Percentiles rank a stretch among this genome's conserved stretches.
Conservation (phyloP, 805 yeast species). For the Ogataea trehalophila region DNA sequence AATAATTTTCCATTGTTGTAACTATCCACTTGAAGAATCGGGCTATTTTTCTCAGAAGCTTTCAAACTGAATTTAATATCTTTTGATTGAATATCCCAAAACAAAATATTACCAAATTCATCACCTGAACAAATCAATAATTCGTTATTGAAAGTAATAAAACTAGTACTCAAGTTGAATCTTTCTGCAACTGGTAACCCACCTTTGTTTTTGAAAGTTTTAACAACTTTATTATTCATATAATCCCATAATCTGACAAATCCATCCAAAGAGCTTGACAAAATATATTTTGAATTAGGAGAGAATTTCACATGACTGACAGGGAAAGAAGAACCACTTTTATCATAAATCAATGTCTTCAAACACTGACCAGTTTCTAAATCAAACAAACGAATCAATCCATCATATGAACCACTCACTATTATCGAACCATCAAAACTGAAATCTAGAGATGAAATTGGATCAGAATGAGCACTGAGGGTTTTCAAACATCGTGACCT, state of each 20-base stretch:
- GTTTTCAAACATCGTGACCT: slow-evolving; percentile 70
- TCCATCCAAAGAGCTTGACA: slow-evolving; percentile 81
- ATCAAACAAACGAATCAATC: slow-evolving; percentile 84
- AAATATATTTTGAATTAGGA: slow-evolving; percentile 74
- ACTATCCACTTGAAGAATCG: slow-evolving; percentile 39
- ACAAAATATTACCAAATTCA: slow-evolving; percentile 45
- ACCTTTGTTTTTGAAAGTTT: slow-evolving; percentile 41
- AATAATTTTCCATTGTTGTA: slow-evolving; percentile 34
- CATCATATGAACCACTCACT: slow-evolving; percentile 86
- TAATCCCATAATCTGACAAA: slow-evolving; percentile 80
- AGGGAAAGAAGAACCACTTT: slow-evolving; percentile 70
- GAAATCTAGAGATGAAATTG: slow-evolving; percentile 71
- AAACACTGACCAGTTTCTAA: slow-evolving; percentile 86
- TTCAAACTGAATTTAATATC: slow-evolving; percentile 32
- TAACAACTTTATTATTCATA: slow-evolving; percentile 72
- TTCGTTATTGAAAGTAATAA: slow-evolving; percentile 34
- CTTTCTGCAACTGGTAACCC: slow-evolving; percentile 41
- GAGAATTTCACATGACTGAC: slow-evolving; percentile 68
- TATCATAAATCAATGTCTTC: slow-evolving; percentile 79
- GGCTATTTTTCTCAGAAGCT: slow-evolving; percentile 14
- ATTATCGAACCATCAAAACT: slow-evolving; percentile 78
- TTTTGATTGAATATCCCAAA: slow-evolving; percentile 69
- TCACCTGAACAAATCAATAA: slow-evolving; percentile 58
- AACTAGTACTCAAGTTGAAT: slow-evolving; percentile 48
- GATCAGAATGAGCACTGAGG: slow-evolving; percentile 88